Percentiles rank a stretch among this genome's conserved stretches.
phyloP scores from a whole-genome alignment of 2,329 filamentous ascomycete species.

The Cladosporium sp. region DNA sequence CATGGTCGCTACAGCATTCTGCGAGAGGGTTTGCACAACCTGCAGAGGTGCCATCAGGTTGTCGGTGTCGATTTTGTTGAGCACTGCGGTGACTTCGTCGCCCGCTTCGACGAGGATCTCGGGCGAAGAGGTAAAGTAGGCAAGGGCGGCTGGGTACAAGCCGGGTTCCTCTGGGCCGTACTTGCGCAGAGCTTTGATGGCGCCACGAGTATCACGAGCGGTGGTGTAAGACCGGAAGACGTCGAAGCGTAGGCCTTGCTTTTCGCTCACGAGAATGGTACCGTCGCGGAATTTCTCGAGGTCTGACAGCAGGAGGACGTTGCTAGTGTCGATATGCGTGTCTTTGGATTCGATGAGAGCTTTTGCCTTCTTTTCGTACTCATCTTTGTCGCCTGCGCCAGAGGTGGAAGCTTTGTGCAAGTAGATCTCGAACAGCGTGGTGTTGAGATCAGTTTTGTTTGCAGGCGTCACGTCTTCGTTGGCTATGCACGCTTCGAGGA shows the following conservation, averaged over 20 bases:
- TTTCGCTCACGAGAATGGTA: conserved; percentile 88
- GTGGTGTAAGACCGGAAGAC: conserved; percentile 96
- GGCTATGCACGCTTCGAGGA: conserved; percentile 82
- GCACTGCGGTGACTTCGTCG: conserved; percentile 74
- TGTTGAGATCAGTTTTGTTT: conserved; percentile 84
- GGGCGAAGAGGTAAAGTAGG: conserved; percentile 87
- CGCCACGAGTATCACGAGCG: conserved; percentile 85
- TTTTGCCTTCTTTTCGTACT: conserved; percentile 91
- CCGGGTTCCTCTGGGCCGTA: conserved; percentile 90
- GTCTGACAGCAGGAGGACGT: conserved; percentile 88
- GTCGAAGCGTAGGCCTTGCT: conserved; percentile 86
- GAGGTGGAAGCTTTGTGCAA: conserved; percentile 80
- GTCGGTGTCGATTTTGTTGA: conserved; percentile 85
- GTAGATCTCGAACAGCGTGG: conserved; percentile 97
- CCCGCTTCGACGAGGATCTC: conserved; percentile 82
- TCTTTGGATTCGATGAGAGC: conserved; percentile 79
- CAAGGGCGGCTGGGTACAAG: conserved; percentile 85
- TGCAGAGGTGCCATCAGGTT: conserved; percentile 93
- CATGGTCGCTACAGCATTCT: conserved; percentile 86
- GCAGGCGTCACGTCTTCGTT: conserved; percentile 69
- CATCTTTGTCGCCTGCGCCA: conserved; percentile 67
- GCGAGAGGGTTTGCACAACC: conserved; percentile 86
- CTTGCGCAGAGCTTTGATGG: conserved; percentile 84
- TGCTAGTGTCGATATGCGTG: conserved; percentile 88
- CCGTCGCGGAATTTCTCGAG: conserved; percentile 87